Evolutionary conservation across 352 stramenopile genomes (phyloP).

Genomic region (Globisporangium viniferum): DNA sequence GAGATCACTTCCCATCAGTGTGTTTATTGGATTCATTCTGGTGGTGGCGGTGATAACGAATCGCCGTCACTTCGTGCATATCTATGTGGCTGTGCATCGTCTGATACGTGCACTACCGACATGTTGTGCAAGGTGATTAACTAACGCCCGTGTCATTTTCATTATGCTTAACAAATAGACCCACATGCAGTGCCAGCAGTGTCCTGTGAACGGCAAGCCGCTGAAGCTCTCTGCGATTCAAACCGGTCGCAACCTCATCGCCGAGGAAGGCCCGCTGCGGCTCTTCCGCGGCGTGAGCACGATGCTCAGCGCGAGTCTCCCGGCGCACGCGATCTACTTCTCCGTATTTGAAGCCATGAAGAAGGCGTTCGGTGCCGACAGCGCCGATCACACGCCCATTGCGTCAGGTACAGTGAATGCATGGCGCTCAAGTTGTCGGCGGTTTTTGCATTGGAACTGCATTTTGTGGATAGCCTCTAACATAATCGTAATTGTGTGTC

Average conservation of each 20-base stretch:
- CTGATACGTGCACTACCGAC: not conserved
- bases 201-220: conserved; percentile 59
- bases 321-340: conserved; percentile 94
- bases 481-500: not conserved
- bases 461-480: not conserved
- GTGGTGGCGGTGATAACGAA: conserved; percentile 7
- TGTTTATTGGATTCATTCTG: conserved; percentile 6
- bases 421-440: too few relatives aligned
- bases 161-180: conserved; percentile 70
- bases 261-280: conserved; percentile 68
- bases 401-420: conserved; percentile 33
- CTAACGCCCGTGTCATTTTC: not conserved
- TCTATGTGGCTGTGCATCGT: not conserved
- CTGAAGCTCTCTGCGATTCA: conserved; percentile 56
- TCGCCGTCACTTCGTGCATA: not conserved
- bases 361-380: conserved; percentile 72
- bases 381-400: conserved; percentile 61
- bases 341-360: conserved; percentile 92
- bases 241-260: conserved; percentile 58
- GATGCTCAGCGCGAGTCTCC: conserved; percentile 97
- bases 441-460: not conserved
- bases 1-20: not conserved
- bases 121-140: not conserved
- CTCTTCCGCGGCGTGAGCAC: conserved; percentile 97
- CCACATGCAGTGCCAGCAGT: conserved; percentile 93